A percentile compares a stretch with the other conserved stretches of the same genome.
These are phyloP conservation scores for Plenodomus lindquistii DNA, from an alignment of 2,329 filamentous ascomycete species.

Conservation along the genomic window DNA sequence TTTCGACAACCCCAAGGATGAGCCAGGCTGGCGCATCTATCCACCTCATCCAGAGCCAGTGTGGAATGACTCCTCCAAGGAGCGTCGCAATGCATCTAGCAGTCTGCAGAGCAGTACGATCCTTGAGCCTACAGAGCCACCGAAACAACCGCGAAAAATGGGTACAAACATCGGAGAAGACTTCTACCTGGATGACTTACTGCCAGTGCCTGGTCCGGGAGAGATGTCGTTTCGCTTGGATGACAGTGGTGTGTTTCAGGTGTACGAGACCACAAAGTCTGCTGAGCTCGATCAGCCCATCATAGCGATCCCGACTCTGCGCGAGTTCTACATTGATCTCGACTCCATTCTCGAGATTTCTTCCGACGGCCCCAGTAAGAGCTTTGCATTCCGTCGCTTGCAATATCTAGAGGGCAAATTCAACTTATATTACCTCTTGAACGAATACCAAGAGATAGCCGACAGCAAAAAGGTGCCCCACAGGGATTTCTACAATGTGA, in stretches of 20 bases:
- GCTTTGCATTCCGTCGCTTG: constrained; percentile 90
- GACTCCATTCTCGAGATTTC: constrained; percentile 87
- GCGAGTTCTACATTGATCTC: constrained; percentile 94
- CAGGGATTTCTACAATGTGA: constrained; percentile 97
- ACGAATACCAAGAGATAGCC: constrained; percentile 97
- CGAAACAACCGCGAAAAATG: constrained; percentile 71
- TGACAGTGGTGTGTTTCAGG: constrained; percentile 85
- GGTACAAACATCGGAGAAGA: constrained; percentile 91
- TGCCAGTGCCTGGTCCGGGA: constrained; percentile 72
- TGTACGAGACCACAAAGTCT: constrained; percentile 73
- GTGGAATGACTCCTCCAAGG: constrained; percentile 68
- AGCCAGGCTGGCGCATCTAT: constrained; percentile 82
- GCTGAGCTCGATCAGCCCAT: constrained; percentile 69
- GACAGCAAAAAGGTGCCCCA: constrained; percentile 98
- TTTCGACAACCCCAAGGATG: constrained; percentile 86
- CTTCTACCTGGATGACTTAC: constrained; percentile 77
- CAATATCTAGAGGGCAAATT: constrained; percentile 98
- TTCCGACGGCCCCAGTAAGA: constrained; percentile 94
- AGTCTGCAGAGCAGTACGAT: constrained; percentile 46
- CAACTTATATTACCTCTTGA: constrained; percentile 88
- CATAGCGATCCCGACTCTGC: constrained; percentile 83
- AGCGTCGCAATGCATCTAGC: constrained; percentile 44
- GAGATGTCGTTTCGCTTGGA: constrained; percentile 80
- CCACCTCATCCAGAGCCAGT: constrained; percentile 89
- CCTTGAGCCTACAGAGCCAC: constrained; percentile 35